These are phyloP conservation scores for Tuber brumale DNA, from an alignment of 495 filamentous ascomycete genomes.

Conservation along the genomic window DNA sequence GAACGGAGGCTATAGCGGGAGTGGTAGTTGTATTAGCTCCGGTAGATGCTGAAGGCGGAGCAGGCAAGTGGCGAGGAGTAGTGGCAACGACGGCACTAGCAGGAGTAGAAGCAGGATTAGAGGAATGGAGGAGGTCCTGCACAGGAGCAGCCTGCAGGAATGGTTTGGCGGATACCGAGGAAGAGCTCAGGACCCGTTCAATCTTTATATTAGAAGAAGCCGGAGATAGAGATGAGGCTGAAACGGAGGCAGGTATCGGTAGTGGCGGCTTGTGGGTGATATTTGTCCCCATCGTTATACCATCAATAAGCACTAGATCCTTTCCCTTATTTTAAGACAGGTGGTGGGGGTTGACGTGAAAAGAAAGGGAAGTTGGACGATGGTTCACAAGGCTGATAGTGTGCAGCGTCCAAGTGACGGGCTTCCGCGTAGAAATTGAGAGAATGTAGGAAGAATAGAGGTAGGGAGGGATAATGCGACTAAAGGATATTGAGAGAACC, in stretches of 20 bases:
- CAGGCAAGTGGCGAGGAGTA: slow-evolving; percentile 6
- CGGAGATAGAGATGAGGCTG: slow-evolving; percentile 30
- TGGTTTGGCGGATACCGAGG: slow-evolving; percentile 25
- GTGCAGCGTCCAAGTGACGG: neutral
- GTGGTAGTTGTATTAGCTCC: neutral
- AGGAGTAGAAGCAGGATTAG: neutral
- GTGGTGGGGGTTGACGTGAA: slow-evolving; percentile 16
- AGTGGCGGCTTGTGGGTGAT: slow-evolving; percentile 23
- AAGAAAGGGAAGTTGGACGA: slow-evolving; percentile 7
- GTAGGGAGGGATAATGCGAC: neutral
- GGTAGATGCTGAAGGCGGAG: neutral
- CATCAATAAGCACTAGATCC: slow-evolving; percentile 1
- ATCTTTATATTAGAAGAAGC: slow-evolving; percentile 38
- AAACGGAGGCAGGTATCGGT: slow-evolving; percentile 25
- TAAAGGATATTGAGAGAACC: neutral
- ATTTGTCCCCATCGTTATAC: slow-evolving; percentile 14
- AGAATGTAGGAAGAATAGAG: neutral
- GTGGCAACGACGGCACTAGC: slow-evolving; percentile 1
- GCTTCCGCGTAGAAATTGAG: neutral
- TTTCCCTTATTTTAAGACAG: slow-evolving; percentile 14
- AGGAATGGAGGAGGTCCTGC: neutral
- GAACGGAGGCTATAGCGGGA: slow-evolving; percentile 2
- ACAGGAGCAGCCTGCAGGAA: slow-evolving; percentile 18
- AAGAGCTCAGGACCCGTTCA: slow-evolving; percentile 31
- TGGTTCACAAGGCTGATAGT: slow-evolving; percentile 15